Percentiles rank a stretch among this genome's conserved stretches.
Conservation (phyloP, 2,329 filamentous ascomycete genomes). For the Alternaria atra region DNA sequence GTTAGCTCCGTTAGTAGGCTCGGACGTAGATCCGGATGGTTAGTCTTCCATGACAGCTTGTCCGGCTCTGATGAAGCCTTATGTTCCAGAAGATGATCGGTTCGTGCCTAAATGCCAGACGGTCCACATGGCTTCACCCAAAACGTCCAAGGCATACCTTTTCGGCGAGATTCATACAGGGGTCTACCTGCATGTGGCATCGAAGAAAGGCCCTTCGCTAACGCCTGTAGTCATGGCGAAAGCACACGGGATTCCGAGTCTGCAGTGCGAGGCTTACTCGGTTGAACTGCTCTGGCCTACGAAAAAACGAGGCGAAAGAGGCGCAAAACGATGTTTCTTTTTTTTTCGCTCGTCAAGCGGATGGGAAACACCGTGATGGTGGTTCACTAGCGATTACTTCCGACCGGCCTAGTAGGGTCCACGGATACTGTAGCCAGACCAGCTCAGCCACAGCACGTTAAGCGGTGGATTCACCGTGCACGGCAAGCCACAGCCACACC, state of each 20-base stretch:
- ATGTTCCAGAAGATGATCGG: slow-evolving; percentile 28
- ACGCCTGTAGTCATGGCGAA: slow-evolving; percentile 28
- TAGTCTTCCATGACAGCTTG: slow-evolving; percentile 24
- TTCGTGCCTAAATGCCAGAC: slow-evolving; percentile 21
- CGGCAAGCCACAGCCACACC: slow-evolving; percentile 26
- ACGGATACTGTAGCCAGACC: slow-evolving; percentile 16
- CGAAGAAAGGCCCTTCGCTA: slow-evolving; percentile 28
- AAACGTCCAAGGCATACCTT: slow-evolving; percentile 25
- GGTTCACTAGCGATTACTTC: slow-evolving; percentile 16
- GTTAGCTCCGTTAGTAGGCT: slow-evolving; percentile 30
- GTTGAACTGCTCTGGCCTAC: slow-evolving; percentile 12
- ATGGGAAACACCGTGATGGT: slow-evolving; percentile 20
- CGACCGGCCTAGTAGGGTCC: neutral
- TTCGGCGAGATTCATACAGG: slow-evolving; percentile 32
- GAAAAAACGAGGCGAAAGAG: slow-evolving; percentile 28
- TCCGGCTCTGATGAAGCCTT: slow-evolving; percentile 26
- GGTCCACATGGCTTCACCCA: slow-evolving; percentile 26
- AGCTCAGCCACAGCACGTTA: slow-evolving; percentile 24
- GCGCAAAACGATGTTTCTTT: slow-evolving; percentile 16
- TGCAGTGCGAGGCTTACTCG: slow-evolving; percentile 29
- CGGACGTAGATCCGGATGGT: slow-evolving; percentile 43
- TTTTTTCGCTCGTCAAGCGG: slow-evolving; percentile 16
- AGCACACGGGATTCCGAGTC: slow-evolving; percentile 23
- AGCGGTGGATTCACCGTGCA: slow-evolving; percentile 31
- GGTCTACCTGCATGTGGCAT: slow-evolving; percentile 28